phyloP scores from a whole-genome alignment of 805 yeast genomes.

The Clavispora phyllophila region DNA sequence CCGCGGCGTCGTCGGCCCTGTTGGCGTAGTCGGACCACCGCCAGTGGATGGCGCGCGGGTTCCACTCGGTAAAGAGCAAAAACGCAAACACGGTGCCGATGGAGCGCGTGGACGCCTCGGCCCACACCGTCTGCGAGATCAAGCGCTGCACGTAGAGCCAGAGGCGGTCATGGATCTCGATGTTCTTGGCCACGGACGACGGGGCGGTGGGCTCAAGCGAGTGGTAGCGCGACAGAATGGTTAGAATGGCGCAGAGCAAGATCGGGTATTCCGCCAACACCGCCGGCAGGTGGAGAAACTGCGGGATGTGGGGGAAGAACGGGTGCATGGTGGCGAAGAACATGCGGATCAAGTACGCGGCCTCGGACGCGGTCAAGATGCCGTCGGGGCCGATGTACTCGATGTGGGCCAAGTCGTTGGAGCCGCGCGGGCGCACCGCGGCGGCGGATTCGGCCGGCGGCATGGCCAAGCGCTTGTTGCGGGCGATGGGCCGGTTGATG shows the following conservation, averaged over 20 bases:
- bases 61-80: constrained; percentile 87
- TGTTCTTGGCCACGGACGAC: constrained; percentile 39
- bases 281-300: constrained; percentile 60
- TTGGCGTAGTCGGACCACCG: constrained; percentile 82
- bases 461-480: constrained; percentile 27
- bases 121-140: constrained; percentile 88
- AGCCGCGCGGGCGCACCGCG: constrained; percentile 43
- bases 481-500: constrained; percentile 2
- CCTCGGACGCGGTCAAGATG: constrained; percentile 59
- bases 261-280: constrained; percentile 75
- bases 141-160: constrained; percentile 83
- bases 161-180: constrained; percentile 68
- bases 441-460: constrained; percentile 41
- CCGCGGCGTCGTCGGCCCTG: constrained; percentile 38
- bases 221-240: constrained; percentile 77
- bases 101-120: constrained; percentile 82
- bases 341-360: constrained; percentile 48
- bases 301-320: constrained; percentile 82
- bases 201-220: constrained; percentile 45
- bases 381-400: constrained; percentile 61
- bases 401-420: constrained; percentile 48
- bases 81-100: constrained; percentile 85
- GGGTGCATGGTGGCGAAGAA: constrained; percentile 83
- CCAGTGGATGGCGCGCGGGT: constrained; percentile 91
- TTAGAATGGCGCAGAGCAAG: constrained; percentile 71